Conservation (phyloP, 768 basidiomycete species). For the Wakefieldia striispora region DNA sequence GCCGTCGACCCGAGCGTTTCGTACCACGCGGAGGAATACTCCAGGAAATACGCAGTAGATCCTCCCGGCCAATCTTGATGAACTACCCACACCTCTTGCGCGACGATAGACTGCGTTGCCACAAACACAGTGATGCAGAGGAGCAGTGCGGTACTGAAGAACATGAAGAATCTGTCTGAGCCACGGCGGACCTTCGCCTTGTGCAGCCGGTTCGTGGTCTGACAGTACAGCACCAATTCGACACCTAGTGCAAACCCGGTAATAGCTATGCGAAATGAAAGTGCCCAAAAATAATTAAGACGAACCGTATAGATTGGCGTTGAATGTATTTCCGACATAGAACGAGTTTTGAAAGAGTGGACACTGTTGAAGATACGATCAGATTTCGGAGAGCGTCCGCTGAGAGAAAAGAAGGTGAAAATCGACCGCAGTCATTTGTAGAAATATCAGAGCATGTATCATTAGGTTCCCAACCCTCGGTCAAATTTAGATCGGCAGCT, state of each 20-base stretch:
- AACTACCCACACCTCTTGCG: constrained; percentile 34
- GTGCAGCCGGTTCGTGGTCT: constrained; percentile 4
- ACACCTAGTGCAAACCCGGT: constrained; percentile 3
- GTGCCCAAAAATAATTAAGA: too few species aligned
- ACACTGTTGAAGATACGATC: too few species aligned
- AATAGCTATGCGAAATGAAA: not conserved
- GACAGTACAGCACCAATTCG: constrained; percentile 12
- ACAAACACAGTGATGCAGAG: constrained; percentile 28
- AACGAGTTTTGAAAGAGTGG: constrained; percentile 15
- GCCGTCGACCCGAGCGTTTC: constrained; percentile 27
- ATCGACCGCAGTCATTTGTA: too few species aligned
- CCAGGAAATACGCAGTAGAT: constrained; percentile 27
- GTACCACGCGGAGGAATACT: constrained; percentile 22
- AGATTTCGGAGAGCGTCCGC: too few species aligned
- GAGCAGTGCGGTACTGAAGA: constrained; percentile 15
- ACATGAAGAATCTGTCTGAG: constrained; percentile 9
- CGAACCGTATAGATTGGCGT: constrained; percentile 15
- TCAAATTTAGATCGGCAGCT: too few species aligned
- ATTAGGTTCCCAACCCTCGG: too few species aligned
- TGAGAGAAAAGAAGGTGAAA: too few species aligned
- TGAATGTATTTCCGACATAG: constrained; percentile 15
- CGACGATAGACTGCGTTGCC: constrained; percentile 17
- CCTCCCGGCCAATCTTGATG: constrained; percentile 34
- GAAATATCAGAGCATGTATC: too few species aligned
- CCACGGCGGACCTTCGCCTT: too few species aligned